phyloP scores from a whole-genome alignment of 2,329 filamentous ascomycete species.

The Penicillium sp. region DNA sequence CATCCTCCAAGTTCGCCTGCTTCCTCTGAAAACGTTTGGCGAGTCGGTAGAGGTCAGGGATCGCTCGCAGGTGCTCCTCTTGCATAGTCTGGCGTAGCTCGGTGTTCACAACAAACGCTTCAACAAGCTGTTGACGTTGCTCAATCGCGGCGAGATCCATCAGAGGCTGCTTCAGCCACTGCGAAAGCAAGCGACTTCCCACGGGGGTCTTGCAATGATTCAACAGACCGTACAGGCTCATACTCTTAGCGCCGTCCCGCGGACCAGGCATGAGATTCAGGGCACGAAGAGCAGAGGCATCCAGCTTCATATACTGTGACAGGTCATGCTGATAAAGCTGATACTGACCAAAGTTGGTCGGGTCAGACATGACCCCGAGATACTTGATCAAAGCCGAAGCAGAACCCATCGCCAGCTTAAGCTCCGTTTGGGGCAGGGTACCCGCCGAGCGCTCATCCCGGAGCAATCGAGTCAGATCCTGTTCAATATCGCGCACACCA shows the following conservation, averaged over 20 bases:
- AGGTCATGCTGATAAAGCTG: constrained; percentile 96
- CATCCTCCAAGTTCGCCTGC: constrained; percentile 87
- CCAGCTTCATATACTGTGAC: constrained; percentile 96
- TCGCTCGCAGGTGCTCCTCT: constrained; percentile 86
- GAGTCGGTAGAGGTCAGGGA: constrained; percentile 88
- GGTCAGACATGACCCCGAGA: constrained; percentile 80
- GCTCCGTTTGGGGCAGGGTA: constrained; percentile 78
- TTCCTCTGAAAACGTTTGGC: constrained; percentile 93
- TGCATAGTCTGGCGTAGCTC: constrained; percentile 94
- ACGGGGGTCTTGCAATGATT: constrained; percentile 98
- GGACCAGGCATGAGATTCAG: constrained; percentile 96
- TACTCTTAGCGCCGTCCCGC: constrained; percentile 90
- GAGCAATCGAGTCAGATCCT: constrained; percentile 80
- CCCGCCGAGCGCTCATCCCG: constrained; percentile 77
- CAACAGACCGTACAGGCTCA: constrained; percentile 89
- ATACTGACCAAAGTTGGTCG: constrained; percentile 94
- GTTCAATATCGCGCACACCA: constrained; percentile 85
- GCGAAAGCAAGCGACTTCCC: constrained; percentile 80
- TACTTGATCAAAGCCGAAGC: constrained; percentile 94
- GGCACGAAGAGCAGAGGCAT: constrained; percentile 87
- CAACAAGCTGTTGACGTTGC: constrained; percentile 85
- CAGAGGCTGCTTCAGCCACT: constrained; percentile 96
- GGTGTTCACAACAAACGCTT: constrained; percentile 89
- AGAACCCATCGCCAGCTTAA: constrained; percentile 94
- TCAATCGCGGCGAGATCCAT: constrained; percentile 90